Conservation (phyloP, 208 protist genomes). For the Phytomonas sp. region DNA sequence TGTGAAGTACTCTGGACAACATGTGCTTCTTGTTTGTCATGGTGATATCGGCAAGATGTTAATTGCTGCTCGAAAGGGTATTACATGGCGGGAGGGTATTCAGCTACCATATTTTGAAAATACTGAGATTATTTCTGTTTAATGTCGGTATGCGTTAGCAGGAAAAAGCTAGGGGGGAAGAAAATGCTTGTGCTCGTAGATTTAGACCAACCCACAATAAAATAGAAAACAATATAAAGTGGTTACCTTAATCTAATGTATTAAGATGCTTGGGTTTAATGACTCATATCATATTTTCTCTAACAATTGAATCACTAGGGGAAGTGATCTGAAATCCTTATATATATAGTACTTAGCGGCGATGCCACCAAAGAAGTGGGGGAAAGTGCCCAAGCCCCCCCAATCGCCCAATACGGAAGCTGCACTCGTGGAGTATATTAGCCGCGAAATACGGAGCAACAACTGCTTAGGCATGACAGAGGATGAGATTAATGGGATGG, state of each 20-base stretch:
- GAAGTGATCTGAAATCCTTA: not conserved
- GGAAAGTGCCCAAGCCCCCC: not conserved
- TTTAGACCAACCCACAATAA: not conserved
- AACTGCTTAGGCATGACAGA: slow-evolving; percentile 66
- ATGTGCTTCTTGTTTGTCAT: slow-evolving; percentile 81
- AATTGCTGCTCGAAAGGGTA: slow-evolving; percentile 39
- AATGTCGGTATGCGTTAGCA: not conserved
- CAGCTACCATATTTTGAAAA: slow-evolving; percentile 73
- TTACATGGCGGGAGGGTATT: slow-evolving; percentile 67
- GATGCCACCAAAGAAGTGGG: slow-evolving; percentile 65
- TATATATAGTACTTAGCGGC: not conserved
- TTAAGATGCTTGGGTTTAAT: not conserved
- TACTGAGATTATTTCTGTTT: slow-evolving; percentile 60
- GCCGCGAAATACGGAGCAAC: slow-evolving; percentile 43
- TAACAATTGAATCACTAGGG: not conserved
- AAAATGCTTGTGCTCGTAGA: not conserved
- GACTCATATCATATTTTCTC: not conserved
- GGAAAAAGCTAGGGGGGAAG: not conserved
- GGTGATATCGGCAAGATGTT: slow-evolving; percentile 91
- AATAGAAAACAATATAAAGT: not conserved
- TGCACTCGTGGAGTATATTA: slow-evolving; percentile 44
- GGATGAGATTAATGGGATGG: slow-evolving; percentile 70
- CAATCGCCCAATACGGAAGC: slow-evolving; percentile 11
- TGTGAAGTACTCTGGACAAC: slow-evolving; percentile 37
- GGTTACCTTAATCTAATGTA: not conserved